These are phyloP conservation scores for Chloroidium sp. DNA, from an alignment of 163 green algal genomes.

Conservation along the genomic window DNA sequence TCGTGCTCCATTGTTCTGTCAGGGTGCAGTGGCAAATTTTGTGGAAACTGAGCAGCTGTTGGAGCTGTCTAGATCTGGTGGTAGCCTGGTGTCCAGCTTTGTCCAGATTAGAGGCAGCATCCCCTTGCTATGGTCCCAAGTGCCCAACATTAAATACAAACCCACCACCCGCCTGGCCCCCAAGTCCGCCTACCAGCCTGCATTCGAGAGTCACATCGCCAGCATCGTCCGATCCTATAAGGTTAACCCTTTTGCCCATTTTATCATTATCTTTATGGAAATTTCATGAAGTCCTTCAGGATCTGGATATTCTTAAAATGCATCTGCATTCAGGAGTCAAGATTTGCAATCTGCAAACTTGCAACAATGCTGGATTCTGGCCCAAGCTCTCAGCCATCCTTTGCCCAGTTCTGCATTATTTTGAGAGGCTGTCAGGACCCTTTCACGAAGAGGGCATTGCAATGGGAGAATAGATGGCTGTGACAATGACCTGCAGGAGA, in stretches of 20 bases:
- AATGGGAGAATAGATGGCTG: too few species aligned
- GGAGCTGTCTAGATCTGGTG: neutral
- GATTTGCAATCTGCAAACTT: too few species aligned
- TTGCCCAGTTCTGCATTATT: neutral
- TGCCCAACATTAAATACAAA: conserved; percentile 92
- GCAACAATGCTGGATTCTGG: too few species aligned
- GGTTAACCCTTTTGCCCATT: too few species aligned
- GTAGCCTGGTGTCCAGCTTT: conserved; percentile 39
- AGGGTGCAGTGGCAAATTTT: conserved; percentile 75
- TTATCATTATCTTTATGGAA: too few species aligned
- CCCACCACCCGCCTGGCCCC: conserved; percentile 61
- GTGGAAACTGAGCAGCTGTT: conserved; percentile 88
- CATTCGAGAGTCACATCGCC: conserved; percentile 25
- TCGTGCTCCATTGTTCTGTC: neutral
- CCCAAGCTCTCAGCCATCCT: neutral
- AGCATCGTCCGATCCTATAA: too few species aligned
- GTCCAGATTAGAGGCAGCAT: conserved; percentile 68
- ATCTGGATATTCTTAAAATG: too few species aligned
- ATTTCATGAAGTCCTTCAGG: too few species aligned
- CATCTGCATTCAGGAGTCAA: too few species aligned
- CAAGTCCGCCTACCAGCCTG: conserved; percentile 14
- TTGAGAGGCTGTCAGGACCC: too few species aligned
- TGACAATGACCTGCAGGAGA: conserved; percentile 2
- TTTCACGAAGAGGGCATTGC: too few species aligned
- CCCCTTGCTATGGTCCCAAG: conserved; percentile 77